Conservation (phyloP, 306 rosid genomes). For the Gastrolobium bilobum region DNA sequence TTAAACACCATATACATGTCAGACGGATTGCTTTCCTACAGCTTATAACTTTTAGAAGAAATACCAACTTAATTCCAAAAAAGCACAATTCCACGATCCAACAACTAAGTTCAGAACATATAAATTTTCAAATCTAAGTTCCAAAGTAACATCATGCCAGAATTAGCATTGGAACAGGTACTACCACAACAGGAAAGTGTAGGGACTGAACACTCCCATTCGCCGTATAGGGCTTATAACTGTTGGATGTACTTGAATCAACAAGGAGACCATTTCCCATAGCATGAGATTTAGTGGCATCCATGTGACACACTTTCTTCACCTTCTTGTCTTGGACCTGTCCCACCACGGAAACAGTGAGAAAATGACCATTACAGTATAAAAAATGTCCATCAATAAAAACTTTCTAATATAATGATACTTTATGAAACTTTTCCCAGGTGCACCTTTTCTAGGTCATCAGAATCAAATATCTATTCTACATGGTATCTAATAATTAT, state of each 20-base stretch:
- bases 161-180: constrained; percentile 33
- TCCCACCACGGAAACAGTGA: constrained; percentile 18
- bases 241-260: constrained; percentile 51
- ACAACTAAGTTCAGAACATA: background rate
- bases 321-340: constrained; percentile 72
- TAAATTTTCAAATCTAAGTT: constrained; percentile 9
- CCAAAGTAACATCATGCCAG: constrained; percentile 30
- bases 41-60: constrained; percentile 1
- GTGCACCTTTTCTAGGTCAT: background rate
- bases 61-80: background rate
- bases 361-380: background rate
- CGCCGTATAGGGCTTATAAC: constrained; percentile 54
- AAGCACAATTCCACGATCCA: background rate
- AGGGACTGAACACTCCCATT: constrained; percentile 65
- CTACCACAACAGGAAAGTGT: constrained; percentile 71
- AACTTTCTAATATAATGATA: background rate
- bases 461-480: constrained; percentile 3
- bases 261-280: constrained; percentile 59
- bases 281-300: constrained; percentile 58
- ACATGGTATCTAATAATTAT: background rate
- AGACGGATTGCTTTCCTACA: background rate
- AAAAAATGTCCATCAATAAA: constrained; percentile 3
- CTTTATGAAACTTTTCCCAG: background rate
- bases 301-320: constrained; percentile 69
- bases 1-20: constrained; percentile 7